Base-by-base conservation (phyloP, 352 stramenopile species). In the Phytophthora palmivora region DNA sequence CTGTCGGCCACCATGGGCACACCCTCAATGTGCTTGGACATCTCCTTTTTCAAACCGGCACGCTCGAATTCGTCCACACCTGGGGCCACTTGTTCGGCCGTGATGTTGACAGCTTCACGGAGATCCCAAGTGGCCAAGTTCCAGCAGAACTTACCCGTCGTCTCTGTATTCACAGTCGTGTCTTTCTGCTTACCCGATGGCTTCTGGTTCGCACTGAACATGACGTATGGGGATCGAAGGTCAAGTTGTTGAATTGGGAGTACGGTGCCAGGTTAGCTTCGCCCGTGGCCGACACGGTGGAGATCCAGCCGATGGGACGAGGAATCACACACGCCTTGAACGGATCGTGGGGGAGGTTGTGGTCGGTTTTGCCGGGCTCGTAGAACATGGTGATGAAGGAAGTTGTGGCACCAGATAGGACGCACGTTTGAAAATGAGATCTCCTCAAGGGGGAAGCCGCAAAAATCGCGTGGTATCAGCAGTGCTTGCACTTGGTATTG, bases 181-280 rank as follows among this genome's bases (percentile, higher is more conserved):
- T 74, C 66, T 52, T 74, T 74, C 49, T 70, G 59, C 30, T 51
- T 37, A 21, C 65, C 65, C 21, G 58, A 66, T 10, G 65, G 65
- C 59, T 60, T 73, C 54, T 70, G 66, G 60, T 74, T 74, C 15
- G 60, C 60, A 19, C 59, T 70, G 49, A 74, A 74, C 66, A 74
- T 74, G 54, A 74, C 60, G 49, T 70, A 70, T 7, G 66, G 66
- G 59, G 66, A 16, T 74, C 66, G 49, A 70, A 70, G 21, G 58
- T 69, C 42, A 73, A 16, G 64, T 70, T 69, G 59, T 73, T 73
- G 59, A 73, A 73, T 46, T 70, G 59, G 51, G 64, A 73, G 46
- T 70, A 73, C 34, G 58, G 64, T 11, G 64, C 64, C 24, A 70
- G 48, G 52, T 73, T 73, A 26, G 39, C 39, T 28, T 70, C 47